phyloP scores from a whole-genome alignment of 176 grass and related monocot species.

The Zoysia pacifica region DNA sequence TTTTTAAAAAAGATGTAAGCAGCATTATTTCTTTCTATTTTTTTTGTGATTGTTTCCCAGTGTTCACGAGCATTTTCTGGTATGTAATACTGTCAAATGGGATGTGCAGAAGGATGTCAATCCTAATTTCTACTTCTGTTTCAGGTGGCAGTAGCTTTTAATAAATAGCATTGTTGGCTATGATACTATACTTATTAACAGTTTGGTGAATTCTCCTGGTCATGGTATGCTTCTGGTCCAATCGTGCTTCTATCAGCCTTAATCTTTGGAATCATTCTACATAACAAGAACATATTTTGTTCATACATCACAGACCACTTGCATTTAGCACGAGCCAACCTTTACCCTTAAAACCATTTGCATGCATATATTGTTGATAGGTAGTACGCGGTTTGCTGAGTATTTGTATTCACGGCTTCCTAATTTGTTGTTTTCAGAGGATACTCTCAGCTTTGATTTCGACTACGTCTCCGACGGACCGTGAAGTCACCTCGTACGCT shows the following conservation, averaged over 20 bases:
- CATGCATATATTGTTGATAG: no score
- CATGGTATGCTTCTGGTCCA: conserved; percentile 59
- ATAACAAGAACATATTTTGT: no score
- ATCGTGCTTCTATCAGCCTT: conserved; percentile 10
- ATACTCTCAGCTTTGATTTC: no score
- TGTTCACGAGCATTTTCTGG: not conserved
- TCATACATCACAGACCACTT: not conserved
- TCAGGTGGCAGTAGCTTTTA: conserved; percentile 97
- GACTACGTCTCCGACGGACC: no score
- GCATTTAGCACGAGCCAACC: no score
- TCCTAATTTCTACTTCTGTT: conserved; percentile 33
- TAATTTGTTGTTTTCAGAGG: no score
- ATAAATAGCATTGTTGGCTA: conserved; percentile 98
- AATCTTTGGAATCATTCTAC: not conserved
- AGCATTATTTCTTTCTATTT: not conserved
- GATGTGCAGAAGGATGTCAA: not conserved
- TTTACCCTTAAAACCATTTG: no score
- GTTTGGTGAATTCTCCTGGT: conserved; percentile 88
- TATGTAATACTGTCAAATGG: conserved; percentile 7
- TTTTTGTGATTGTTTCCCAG: not conserved
- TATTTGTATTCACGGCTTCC: no score
- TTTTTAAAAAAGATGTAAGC: not conserved
- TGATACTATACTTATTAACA: conserved; percentile 99
- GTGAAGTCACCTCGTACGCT: no score
- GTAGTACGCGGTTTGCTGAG: no score